These are phyloP conservation scores for Zalaria obscura DNA, from an alignment of 2,329 filamentous ascomycete genomes.

Conservation along the genomic window DNA sequence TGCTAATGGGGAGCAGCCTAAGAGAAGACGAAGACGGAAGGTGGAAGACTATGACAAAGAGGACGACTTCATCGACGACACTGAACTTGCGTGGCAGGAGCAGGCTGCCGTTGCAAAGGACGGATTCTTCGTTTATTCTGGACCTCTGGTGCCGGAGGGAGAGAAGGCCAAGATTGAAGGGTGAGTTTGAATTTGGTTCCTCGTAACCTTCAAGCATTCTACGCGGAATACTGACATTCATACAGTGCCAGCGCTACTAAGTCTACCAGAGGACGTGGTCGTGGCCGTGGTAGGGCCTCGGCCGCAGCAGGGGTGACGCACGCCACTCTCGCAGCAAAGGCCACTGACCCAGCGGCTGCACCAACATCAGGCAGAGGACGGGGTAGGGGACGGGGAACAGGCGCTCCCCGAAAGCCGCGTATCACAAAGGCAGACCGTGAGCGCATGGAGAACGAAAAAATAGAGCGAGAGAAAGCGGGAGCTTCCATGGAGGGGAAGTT, in stretches of 20 bases:
- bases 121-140: constrained; percentile 96
- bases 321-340: constrained; percentile 12
- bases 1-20: constrained; percentile 57
- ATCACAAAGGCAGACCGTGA: constrained; percentile 77
- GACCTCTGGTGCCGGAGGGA: constrained; percentile 74
- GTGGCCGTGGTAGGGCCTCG: constrained; percentile 49
- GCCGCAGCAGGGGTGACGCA: constrained; percentile 19
- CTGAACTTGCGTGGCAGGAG: constrained; percentile 88
- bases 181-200: constrained; percentile 25
- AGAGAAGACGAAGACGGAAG: constrained; percentile 63
- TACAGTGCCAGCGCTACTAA: constrained; percentile 1
- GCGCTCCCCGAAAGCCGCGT: constrained; percentile 64
- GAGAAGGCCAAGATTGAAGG: constrained; percentile 58
- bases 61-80: constrained; percentile 70
- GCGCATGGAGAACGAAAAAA: constrained; percentile 67
- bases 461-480: constrained; percentile 49
- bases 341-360: constrained; percentile 8
- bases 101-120: constrained; percentile 88
- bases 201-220: not conserved
- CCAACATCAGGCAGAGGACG: constrained; percentile 26
- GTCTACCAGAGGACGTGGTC: constrained; percentile 30
- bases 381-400: constrained; percentile 59
- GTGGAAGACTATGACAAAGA: constrained; percentile 53
- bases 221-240: constrained; percentile 19
- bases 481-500: constrained; percentile 1